These are phyloP conservation scores for Hypoxylon fragiforme DNA, from an alignment of 495 filamentous ascomycete genomes.

Conservation along the genomic window DNA sequence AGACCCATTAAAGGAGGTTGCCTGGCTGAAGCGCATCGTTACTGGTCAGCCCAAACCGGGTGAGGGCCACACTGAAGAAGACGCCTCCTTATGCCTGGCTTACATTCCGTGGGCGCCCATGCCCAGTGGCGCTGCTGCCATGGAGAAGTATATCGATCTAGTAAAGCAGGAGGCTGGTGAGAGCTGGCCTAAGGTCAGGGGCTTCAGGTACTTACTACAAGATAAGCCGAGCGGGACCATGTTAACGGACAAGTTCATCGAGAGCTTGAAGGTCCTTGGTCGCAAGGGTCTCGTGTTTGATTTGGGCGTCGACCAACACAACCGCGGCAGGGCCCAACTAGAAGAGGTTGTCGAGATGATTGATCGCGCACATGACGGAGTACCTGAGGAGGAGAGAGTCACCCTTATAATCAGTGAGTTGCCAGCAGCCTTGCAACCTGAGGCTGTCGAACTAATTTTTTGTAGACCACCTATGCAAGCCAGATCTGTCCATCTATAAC, in stretches of 20 bases:
- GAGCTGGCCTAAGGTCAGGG: constrained; percentile 55
- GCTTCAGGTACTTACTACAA: constrained; percentile 81
- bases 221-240: constrained; percentile 69
- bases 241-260: constrained; percentile 62
- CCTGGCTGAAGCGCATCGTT: constrained; percentile 65
- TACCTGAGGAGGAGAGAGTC: constrained; percentile 59
- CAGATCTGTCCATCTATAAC: constrained; percentile 62
- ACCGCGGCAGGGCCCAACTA: constrained; percentile 69
- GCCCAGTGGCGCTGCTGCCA: constrained; percentile 55
- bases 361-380: constrained; percentile 60
- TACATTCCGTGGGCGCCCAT: constrained; percentile 85
- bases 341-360: constrained; percentile 75
- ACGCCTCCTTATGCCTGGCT: constrained; percentile 61
- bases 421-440: neutral
- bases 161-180: constrained; percentile 56
- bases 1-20: constrained; percentile 69
- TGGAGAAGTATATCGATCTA: constrained; percentile 54
- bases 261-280: constrained; percentile 70
- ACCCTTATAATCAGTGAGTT: constrained; percentile 71
- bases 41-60: constrained; percentile 57
- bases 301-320: constrained; percentile 74
- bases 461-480: constrained; percentile 86
- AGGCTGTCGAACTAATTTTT: neutral
- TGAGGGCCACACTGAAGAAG: constrained; percentile 60
- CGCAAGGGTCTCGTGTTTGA: constrained; percentile 70